Evolutionary conservation across 768 basidiomycete genomes (phyloP).

Genomic region (Auriscalpium microsporum): DNA sequence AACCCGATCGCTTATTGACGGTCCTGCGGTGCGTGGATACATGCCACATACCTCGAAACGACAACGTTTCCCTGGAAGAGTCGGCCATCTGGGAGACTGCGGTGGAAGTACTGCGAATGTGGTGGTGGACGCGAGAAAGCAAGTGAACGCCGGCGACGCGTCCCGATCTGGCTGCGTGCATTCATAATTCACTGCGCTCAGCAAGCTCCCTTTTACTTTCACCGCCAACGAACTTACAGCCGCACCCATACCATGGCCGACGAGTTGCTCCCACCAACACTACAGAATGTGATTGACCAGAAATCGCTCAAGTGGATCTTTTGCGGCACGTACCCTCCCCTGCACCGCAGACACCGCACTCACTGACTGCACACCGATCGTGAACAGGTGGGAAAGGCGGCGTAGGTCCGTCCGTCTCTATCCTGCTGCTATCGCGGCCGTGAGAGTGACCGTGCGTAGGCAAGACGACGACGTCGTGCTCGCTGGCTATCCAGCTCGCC

Average conservation of each 20-base stretch:
- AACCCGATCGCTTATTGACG: not conserved
- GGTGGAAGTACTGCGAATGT: constrained; percentile 8
- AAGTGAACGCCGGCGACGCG: constrained; percentile 2
- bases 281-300: constrained; percentile 94
- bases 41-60: constrained; percentile 34
- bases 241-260: constrained; percentile 37
- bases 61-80: constrained; percentile 13
- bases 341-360: constrained; percentile 5
- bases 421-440: not conserved
- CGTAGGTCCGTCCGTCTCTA: constrained; percentile 58
- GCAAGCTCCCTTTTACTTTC: not conserved
- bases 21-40: not conserved
- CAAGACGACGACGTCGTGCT: constrained; percentile 97
- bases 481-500: constrained; percentile 93
- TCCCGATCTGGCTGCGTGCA: not conserved
- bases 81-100: constrained; percentile 9
- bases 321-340: constrained; percentile 58
- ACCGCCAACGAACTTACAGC: constrained; percentile 7
- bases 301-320: constrained; percentile 96
- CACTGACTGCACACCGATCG: not conserved
- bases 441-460: constrained; percentile 36
- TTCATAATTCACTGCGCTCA: not conserved
- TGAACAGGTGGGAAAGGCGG: constrained; percentile 91
- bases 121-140: constrained; percentile 8
- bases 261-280: constrained; percentile 69